phyloP scores from a whole-genome alignment of 306 rosid species.

The Fragaria iinumae region DNA sequence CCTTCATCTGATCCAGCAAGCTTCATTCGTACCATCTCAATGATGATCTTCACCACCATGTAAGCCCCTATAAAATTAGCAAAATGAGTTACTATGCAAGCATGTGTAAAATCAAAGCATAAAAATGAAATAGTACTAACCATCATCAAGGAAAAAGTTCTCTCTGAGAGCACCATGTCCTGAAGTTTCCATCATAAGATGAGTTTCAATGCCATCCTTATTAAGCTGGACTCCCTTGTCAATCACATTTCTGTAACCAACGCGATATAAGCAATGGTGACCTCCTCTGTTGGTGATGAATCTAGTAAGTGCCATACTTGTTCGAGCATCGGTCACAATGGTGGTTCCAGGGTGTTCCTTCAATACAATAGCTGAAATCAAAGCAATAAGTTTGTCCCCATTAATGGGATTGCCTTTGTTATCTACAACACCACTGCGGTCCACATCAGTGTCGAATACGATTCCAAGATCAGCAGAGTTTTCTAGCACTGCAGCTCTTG shows the following conservation, averaged over 20 bases:
- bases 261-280: slow-evolving; percentile 76
- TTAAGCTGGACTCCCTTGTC: slow-evolving; percentile 82
- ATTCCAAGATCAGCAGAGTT: slow-evolving; percentile 76
- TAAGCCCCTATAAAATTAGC: slow-evolving; percentile 55
- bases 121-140: slow-evolving; percentile 34
- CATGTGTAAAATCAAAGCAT: slow-evolving; percentile 4
- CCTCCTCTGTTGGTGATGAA: slow-evolving; percentile 70
- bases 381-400: slow-evolving; percentile 83
- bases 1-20: slow-evolving; percentile 77
- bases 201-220: slow-evolving; percentile 63
- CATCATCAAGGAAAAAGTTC: slow-evolving; percentile 89
- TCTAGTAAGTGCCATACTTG: slow-evolving; percentile 67
- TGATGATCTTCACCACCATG: slow-evolving; percentile 82
- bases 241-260: slow-evolving; percentile 81
- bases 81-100: not conserved
- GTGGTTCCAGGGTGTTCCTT: slow-evolving; percentile 73
- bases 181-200: slow-evolving; percentile 91
- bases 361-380: slow-evolving; percentile 72
- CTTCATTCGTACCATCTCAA: slow-evolving; percentile 89
- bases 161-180: slow-evolving; percentile 94
- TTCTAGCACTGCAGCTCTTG: slow-evolving; percentile 66
- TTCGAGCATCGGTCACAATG: slow-evolving; percentile 81
- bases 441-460: slow-evolving; percentile 88
- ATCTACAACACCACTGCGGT: slow-evolving; percentile 82
- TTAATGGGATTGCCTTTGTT: slow-evolving; percentile 67